A percentile compares a stretch with the other conserved stretches of the same genome.
Conservation (phyloP, 768 basidiomycete species). For the Astraeus odoratus region DNA sequence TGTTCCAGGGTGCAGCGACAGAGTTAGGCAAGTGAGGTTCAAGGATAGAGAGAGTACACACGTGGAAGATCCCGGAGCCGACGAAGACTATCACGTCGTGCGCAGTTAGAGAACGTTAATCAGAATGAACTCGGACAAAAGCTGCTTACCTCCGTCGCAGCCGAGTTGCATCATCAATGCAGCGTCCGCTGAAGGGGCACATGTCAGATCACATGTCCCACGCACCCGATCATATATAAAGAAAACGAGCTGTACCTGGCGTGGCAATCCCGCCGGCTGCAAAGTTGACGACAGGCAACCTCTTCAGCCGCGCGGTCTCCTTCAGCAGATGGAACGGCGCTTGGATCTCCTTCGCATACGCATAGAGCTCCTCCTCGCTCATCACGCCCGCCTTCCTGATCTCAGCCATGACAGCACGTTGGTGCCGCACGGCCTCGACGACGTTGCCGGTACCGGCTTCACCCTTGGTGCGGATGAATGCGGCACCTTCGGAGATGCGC, state of each 20-base stretch:
- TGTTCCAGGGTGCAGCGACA: conserved; percentile 22
- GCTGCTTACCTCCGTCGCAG: conserved; percentile 80
- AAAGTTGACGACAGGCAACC: conserved; percentile 94
- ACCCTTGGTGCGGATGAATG: conserved; percentile 98
- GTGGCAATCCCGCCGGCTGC: conserved; percentile 93
- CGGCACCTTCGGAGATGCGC: conserved; percentile 94
- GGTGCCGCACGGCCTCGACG: conserved; percentile 91
- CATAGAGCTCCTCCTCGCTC: conserved; percentile 93
- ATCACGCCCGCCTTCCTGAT: conserved; percentile 83
- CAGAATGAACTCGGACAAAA: background rate
- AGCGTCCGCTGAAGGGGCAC: conserved; percentile 62
- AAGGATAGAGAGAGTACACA: conserved; percentile 29
- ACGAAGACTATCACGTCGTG: conserved; percentile 68
- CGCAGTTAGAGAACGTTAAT: background rate
- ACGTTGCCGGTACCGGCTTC: conserved; percentile 87
- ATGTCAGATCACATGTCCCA: background rate
- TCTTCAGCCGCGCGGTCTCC: conserved; percentile 90
- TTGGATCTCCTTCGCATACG: conserved; percentile 85
- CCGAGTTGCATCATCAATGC: conserved; percentile 99
- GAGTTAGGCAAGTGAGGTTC: background rate
- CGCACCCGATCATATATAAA: background rate
- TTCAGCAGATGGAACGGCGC: conserved; percentile 95
- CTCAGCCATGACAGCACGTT: conserved; percentile 74
- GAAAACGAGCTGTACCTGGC: conserved; percentile 49
- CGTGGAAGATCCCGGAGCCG: conserved; percentile 95